These are phyloP conservation scores for Rubroboletus satanas DNA, from an alignment of 768 basidiomycete species.

Conservation along the genomic window DNA sequence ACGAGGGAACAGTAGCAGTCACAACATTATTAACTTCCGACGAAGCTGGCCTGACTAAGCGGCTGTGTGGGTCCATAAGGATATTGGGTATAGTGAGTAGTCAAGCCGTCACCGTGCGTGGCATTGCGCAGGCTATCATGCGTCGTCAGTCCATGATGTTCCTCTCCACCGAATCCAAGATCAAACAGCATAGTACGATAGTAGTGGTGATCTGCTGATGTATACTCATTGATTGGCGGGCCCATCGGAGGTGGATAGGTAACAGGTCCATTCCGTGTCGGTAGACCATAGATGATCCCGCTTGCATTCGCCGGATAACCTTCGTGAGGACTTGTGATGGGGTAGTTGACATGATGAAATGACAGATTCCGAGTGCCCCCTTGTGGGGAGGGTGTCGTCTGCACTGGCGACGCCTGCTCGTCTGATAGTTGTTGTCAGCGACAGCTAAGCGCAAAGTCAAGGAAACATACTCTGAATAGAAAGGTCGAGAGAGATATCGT, in stretches of 20 bases:
- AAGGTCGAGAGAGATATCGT: constrained; percentile 50
- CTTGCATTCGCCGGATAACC: constrained; percentile 13
- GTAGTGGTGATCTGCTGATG: constrained; percentile 60
- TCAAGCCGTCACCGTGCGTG: constrained; percentile 34
- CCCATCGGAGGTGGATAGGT: constrained; percentile 34
- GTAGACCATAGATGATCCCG: constrained; percentile 12
- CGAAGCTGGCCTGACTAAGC: constrained; percentile 23
- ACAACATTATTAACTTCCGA: constrained; percentile 14
- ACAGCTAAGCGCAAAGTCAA: neutral
- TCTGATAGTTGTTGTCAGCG: constrained; percentile 17
- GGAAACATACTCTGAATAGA: constrained; percentile 47
- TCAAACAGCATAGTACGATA: constrained; percentile 75
- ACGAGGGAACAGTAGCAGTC: neutral
- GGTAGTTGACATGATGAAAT: constrained; percentile 16
- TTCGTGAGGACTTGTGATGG: constrained; percentile 18
- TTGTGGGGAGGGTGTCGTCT: constrained; percentile 25
- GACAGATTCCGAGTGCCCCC: constrained; percentile 9
- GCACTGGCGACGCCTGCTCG: constrained; percentile 19
- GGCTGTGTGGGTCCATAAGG: constrained; percentile 29
- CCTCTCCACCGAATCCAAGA: constrained; percentile 57
- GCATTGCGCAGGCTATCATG: constrained; percentile 25
- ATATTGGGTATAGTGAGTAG: constrained; percentile 32
- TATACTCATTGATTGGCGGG: constrained; percentile 19
- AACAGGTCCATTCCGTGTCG: constrained; percentile 13
- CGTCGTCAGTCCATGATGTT: constrained; percentile 20